These are phyloP conservation scores for Hirschfeldia incana DNA, from an alignment of 345 rosid species.

Conservation along the genomic window DNA sequence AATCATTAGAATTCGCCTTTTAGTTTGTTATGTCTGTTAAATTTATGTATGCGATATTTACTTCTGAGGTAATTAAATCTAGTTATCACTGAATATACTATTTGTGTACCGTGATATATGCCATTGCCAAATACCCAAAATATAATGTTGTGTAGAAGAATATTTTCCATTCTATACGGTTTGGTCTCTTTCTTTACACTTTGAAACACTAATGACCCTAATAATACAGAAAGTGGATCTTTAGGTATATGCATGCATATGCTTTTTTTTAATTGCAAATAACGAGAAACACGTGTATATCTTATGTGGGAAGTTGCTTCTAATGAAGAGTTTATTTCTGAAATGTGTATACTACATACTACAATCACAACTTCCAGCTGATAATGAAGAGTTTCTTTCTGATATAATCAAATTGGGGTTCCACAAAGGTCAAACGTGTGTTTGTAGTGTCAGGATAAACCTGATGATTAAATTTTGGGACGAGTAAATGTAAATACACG, in stretches of 20 bases:
- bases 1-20: constrained; percentile 5
- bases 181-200: not conserved
- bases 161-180: too few species aligned
- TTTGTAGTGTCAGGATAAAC: not conserved
- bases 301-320: constrained; percentile 9
- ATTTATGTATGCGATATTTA: not conserved
- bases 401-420: not conserved
- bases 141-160: not conserved
- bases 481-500: not conserved
- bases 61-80: not conserved
- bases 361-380: not conserved
- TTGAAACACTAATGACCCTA: constrained; percentile 3
- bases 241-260: constrained; percentile 15
- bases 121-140: not conserved
- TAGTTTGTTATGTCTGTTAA: not conserved
- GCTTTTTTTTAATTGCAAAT: not conserved
- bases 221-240: constrained; percentile 3
- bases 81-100: not conserved
- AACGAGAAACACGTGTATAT: constrained; percentile 25
- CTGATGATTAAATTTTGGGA: not conserved
- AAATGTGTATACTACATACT: not conserved
- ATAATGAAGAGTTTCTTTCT: not conserved
- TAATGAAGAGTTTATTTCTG: too few species aligned
- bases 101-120: not conserved
- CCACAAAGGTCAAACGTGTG: not conserved